phyloP scores from a whole-genome alignment of 148 eudicot species.

The Chenopodium album region DNA sequence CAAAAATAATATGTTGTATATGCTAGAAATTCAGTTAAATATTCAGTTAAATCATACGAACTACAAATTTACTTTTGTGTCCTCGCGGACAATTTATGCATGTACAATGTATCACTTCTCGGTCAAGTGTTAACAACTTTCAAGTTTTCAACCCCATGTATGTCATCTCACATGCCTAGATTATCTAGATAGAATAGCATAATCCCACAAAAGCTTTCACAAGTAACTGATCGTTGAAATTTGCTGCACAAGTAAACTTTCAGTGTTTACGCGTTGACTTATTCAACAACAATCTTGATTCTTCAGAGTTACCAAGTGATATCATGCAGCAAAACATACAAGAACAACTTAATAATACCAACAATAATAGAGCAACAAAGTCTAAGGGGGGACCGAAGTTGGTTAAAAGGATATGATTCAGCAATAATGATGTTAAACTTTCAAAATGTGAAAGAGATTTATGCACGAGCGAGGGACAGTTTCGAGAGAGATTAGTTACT shows the following conservation, averaged over 20 bases:
- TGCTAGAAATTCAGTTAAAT: no score
- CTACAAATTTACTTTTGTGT: neutral
- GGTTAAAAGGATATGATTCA: slow-evolving; percentile 3
- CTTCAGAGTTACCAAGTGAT: neutral
- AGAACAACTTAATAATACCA: neutral
- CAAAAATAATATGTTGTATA: neutral
- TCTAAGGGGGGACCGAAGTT: slow-evolving; percentile 19
- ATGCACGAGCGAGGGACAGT: neutral
- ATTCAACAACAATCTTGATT: neutral
- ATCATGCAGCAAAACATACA: slow-evolving; percentile 15
- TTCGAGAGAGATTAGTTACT: slow-evolving; percentile 3
- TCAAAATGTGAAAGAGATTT: neutral
- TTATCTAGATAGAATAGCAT: neutral
- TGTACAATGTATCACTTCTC: neutral
- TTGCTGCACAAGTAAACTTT: neutral
- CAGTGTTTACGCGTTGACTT: slow-evolving; percentile 17
- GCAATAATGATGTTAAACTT: neutral
- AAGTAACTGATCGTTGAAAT: slow-evolving; percentile 21
- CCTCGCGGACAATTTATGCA: neutral
- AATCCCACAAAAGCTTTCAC: slow-evolving; percentile 4
- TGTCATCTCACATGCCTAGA: slow-evolving; percentile 6
- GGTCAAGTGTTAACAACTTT: slow-evolving; percentile 9
- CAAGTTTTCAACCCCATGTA: neutral
- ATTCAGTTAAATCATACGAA: neutral
- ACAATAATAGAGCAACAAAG: slow-evolving; percentile 10